phyloP scores from a whole-genome alignment of 2,329 filamentous ascomycete genomes.

The Diaporthe caulivora region DNA sequence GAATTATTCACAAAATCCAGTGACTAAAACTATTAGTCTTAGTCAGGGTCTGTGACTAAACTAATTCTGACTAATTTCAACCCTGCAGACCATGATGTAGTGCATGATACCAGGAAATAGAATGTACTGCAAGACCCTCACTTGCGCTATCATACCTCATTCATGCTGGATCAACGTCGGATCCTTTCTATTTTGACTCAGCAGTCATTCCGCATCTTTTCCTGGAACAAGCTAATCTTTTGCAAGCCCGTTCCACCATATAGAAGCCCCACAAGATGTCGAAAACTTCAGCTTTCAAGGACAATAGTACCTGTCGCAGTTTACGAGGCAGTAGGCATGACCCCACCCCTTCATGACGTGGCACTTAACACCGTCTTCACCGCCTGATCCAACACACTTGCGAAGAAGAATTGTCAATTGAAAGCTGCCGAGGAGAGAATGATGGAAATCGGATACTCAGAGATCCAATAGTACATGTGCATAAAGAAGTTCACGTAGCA shows the following conservation, averaged over 20 bases:
- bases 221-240: neutral
- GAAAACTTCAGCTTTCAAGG: neutral
- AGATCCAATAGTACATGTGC: neutral
- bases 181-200: neutral
- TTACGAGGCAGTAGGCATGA: neutral
- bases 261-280: neutral
- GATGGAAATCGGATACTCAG: neutral
- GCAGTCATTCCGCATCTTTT: neutral
- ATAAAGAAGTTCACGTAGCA: neutral
- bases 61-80: no score
- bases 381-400: neutral
- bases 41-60: no score
- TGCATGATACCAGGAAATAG: no score
- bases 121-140: no score
- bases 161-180: neutral
- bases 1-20: no score
- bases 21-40: no score
- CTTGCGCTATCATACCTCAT: neutral
- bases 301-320: neutral
- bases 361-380: neutral
- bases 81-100: no score
- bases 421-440: neutral
- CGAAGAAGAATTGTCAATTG: neutral
- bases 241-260: neutral
- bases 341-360: neutral